Percentiles rank a stretch among this genome's conserved stretches.
phyloP scores from a whole-genome alignment of 495 filamentous ascomycete species.

The Saxispiralis lemnorum region DNA sequence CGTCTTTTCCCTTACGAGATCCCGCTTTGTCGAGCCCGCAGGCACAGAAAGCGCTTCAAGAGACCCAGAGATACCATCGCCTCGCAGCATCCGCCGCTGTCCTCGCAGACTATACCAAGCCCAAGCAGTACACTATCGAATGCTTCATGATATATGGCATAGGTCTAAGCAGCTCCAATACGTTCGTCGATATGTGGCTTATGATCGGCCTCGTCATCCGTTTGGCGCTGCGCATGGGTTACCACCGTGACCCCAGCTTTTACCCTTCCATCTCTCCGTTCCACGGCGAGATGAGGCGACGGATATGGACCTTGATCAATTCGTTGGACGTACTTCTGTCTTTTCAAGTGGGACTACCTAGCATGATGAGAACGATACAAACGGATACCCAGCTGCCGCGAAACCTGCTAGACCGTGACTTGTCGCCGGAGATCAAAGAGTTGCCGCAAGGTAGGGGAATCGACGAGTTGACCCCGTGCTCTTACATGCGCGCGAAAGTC shows the following conservation, averaged over 20 bases:
- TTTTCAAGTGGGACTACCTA: constrained; percentile 22
- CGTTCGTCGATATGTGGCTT: constrained; percentile 21
- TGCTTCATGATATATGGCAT: constrained; percentile 20
- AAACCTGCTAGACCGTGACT: constrained; percentile 26
- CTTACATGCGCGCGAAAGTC: constrained; percentile 28
- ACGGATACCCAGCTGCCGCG: constrained; percentile 19
- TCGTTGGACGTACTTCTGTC: constrained; percentile 22
- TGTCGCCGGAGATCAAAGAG: constrained; percentile 19
- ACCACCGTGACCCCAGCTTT: constrained; percentile 22
- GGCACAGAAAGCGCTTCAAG: constrained; percentile 7
- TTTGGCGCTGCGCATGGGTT: constrained; percentile 23
- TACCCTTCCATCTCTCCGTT: constrained; percentile 21
- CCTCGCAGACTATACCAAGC: constrained; percentile 20
- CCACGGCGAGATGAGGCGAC: constrained; percentile 23
- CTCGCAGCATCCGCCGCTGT: constrained; percentile 20
- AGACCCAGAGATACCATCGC: constrained; percentile 18
- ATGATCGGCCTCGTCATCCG: constrained; percentile 20
- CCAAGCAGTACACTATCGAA: constrained; percentile 21
- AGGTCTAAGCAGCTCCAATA: constrained; percentile 17
- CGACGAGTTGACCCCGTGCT: constrained; percentile 19
- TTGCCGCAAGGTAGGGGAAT: constrained; percentile 16
- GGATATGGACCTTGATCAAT: constrained; percentile 19
- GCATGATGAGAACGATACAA: constrained; percentile 18
- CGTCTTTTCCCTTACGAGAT: constrained; percentile 13
- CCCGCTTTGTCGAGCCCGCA: constrained; percentile 2